phyloP scores from a whole-genome alignment of 1,284 basidiomycete species.

The Pseudozyma tsukubaensis region DNA sequence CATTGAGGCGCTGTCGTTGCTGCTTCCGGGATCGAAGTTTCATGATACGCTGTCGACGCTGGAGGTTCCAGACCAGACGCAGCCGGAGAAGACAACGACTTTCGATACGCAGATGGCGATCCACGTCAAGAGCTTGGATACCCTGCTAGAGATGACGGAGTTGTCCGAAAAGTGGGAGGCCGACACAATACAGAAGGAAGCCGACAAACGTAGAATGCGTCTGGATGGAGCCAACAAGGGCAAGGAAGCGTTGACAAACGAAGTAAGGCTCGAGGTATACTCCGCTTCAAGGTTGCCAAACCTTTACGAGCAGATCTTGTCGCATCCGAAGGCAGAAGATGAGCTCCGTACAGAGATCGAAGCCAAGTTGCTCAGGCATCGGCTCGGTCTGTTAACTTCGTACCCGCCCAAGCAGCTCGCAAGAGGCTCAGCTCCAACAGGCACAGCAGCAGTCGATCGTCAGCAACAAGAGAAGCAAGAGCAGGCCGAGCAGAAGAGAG shows the following conservation, averaged over 20 bases:
- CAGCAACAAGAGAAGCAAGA: constrained; percentile 28
- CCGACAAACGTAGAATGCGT: constrained; percentile 57
- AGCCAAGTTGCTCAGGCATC: constrained; percentile 55
- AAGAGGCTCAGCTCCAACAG: constrained; percentile 23
- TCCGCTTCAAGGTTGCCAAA: constrained; percentile 45
- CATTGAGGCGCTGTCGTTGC: constrained; percentile 73
- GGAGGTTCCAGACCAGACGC: constrained; percentile 80
- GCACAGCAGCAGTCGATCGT: constrained; percentile 39
- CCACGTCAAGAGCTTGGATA: constrained; percentile 71
- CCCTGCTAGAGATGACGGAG: constrained; percentile 56
- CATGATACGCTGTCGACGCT: constrained; percentile 77
- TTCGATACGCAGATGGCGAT: constrained; percentile 75
- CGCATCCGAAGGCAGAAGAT: constrained; percentile 58
- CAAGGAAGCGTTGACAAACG: constrained; percentile 45
- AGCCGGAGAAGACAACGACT: constrained; percentile 73
- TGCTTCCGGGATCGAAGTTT: constrained; percentile 81
- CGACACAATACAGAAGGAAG: constrained; percentile 53
- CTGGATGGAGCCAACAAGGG: constrained; percentile 60
- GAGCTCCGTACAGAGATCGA: constrained; percentile 57
- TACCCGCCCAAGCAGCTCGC: constrained; percentile 43
- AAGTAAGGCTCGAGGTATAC: constrained; percentile 52
- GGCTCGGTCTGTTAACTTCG: constrained; percentile 45
- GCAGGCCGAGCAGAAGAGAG: constrained; percentile 20
- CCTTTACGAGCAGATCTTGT: constrained; percentile 60
- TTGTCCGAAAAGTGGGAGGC: constrained; percentile 54